A percentile compares a stretch with the other conserved stretches of the same genome.
Conservation (phyloP, 2,329 filamentous ascomycete genomes). For the Alternaria sp. region DNA sequence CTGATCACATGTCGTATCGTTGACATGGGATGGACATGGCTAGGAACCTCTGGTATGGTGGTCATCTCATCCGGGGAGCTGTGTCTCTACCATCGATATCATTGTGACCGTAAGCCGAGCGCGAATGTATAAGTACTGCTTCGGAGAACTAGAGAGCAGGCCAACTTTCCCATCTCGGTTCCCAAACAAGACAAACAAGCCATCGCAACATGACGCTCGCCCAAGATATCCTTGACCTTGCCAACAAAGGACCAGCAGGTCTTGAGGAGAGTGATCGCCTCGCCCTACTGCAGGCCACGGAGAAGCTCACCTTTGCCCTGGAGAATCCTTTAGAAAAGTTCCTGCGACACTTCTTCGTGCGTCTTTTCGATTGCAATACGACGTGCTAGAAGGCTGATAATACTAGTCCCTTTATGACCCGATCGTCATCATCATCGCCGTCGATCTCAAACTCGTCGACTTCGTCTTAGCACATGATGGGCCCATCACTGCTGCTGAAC, state of each 20-base stretch:
- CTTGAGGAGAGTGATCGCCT: constrained; percentile 18
- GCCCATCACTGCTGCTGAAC: constrained; percentile 13
- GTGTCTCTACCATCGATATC: neutral
- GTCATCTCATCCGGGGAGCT: neutral
- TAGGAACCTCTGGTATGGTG: neutral
- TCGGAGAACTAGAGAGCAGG: no score
- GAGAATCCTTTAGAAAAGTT: constrained; percentile 19
- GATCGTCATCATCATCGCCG: constrained; percentile 15
- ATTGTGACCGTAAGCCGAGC: neutral
- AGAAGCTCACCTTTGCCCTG: constrained; percentile 14
- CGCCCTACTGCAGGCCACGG: constrained; percentile 11
- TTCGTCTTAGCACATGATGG: constrained; percentile 15
- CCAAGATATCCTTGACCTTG: constrained; percentile 7
- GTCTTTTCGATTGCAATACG: neutral
- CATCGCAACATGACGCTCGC: neutral
- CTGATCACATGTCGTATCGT: neutral
- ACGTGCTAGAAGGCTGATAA: neutral
- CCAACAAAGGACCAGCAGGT: constrained; percentile 8
- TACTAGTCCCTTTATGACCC: neutral
- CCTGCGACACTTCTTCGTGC: constrained; percentile 9
- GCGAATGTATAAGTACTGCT: neutral
- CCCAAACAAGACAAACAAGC: neutral
- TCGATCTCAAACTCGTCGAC: constrained; percentile 27
- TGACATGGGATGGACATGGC: neutral
- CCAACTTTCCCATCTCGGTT: neutral